These are phyloP conservation scores for Pseudotsuga menziesii DNA, from an alignment of 75 land plant genomes.

Conservation along the genomic window DNA sequence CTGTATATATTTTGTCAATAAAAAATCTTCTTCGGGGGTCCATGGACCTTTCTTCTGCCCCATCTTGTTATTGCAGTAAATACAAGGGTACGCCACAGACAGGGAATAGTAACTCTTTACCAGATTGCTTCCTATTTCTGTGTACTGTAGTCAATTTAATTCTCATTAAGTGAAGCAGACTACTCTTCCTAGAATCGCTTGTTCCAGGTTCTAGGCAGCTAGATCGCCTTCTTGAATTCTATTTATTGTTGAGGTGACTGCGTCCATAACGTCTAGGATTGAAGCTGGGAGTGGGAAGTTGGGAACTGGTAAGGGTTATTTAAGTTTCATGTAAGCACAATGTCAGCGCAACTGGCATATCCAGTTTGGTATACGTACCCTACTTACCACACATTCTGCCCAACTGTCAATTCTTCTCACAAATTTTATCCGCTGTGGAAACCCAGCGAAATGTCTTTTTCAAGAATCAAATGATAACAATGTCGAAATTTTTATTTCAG, in stretches of 20 bases:
- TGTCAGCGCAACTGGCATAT: no score
- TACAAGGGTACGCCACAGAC: background rate
- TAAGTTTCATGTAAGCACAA: no score
- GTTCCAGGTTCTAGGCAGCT: background rate
- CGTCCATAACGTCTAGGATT: no score
- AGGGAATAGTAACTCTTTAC: background rate
- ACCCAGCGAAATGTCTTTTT: background rate
- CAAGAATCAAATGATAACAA: background rate
- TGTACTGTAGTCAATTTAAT: background rate
- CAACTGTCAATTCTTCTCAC: background rate
- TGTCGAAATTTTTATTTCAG: background rate
- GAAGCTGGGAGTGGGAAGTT: no score
- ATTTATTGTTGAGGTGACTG: no score
- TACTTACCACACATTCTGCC: background rate
- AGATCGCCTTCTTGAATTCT: no score
- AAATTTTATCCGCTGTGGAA: background rate
- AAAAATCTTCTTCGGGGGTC: conserved; percentile 21
- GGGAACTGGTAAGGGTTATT: no score
- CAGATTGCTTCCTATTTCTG: background rate
- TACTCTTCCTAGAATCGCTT: background rate
- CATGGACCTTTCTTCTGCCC: conserved; percentile 22
- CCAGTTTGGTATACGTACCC: background rate
- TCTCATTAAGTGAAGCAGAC: background rate
- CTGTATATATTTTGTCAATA: conserved; percentile 12
- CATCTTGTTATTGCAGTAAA: conserved; percentile 10